Evolutionary conservation across 768 basidiomycete species (phyloP).

Genomic region (Amanita muscaria): DNA sequence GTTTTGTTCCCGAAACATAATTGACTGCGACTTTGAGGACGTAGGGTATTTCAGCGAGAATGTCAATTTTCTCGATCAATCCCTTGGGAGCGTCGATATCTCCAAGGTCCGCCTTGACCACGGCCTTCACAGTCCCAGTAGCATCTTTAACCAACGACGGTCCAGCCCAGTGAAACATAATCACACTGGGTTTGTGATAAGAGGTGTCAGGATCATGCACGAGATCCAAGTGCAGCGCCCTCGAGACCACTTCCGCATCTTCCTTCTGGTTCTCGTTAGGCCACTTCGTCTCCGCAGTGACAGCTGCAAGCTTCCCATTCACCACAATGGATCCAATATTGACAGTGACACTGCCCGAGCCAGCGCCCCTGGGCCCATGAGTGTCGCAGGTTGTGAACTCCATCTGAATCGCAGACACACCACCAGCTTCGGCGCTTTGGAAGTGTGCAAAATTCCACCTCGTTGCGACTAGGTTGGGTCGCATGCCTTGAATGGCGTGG

Average conservation of each 20-base stretch:
- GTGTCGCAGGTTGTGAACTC: slow-evolving; percentile 81
- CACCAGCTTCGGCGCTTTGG: slow-evolving; percentile 63
- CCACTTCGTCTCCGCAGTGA: slow-evolving; percentile 77
- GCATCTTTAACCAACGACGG: slow-evolving; percentile 47
- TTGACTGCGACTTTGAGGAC: slow-evolving; percentile 88
- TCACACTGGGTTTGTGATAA: slow-evolving; percentile 61
- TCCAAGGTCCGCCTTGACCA: slow-evolving; percentile 50
- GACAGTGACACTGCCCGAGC: slow-evolving; percentile 75
- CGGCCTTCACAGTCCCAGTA: slow-evolving; percentile 47
- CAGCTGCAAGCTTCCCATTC: slow-evolving; percentile 62
- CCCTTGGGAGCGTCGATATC: slow-evolving; percentile 52
- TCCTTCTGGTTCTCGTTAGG: slow-evolving; percentile 47
- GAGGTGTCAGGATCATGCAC: slow-evolving; percentile 70
- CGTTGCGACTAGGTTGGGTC: slow-evolving; percentile 86
- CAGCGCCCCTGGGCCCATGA: slow-evolving; percentile 71
- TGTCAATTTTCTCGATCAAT: slow-evolving; percentile 87
- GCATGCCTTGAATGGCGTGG: slow-evolving; percentile 97
- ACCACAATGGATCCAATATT: slow-evolving; percentile 84
- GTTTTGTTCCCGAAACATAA: slow-evolving; percentile 89
- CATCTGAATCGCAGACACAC: slow-evolving; percentile 88
- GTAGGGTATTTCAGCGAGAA: slow-evolving; percentile 90
- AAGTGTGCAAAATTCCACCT: slow-evolving; percentile 96
- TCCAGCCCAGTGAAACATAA: slow-evolving; percentile 75
- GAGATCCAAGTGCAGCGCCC: slow-evolving; percentile 54
- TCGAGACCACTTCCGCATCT: slow-evolving; percentile 46